Conservation (phyloP, 2,329 filamentous ascomycete genomes). For the Sordariomycetes sp. region DNA sequence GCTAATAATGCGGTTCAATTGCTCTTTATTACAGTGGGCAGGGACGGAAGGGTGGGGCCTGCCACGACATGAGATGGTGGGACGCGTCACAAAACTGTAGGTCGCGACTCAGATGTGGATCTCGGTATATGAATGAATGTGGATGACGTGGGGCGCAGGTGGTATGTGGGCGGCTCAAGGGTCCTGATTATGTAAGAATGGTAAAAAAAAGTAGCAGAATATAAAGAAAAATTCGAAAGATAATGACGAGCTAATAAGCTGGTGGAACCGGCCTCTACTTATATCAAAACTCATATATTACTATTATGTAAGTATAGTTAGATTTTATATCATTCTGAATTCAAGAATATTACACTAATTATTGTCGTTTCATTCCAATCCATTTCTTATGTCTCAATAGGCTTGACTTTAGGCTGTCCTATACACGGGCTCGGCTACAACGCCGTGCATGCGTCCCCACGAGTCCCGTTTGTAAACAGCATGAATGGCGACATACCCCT, state of each 20-base stretch:
- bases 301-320: background rate
- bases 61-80: background rate
- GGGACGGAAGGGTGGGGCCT: background rate
- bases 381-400: background rate
- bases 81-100: background rate
- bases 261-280: background rate
- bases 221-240: background rate
- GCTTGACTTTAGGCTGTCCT: background rate
- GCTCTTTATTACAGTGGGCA: background rate
- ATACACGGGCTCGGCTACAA: too few species aligned
- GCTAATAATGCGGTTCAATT: background rate
- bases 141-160: background rate
- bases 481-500: background rate
- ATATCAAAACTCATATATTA: background rate
- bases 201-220: background rate
- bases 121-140: too few species aligned
- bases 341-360: background rate
- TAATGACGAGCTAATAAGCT: background rate
- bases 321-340: background rate
- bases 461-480: background rate
- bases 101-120: background rate
- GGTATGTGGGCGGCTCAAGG: background rate
- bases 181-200: background rate
- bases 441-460: background rate
- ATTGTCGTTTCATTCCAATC: background rate